Evolutionary conservation across 495 filamentous ascomycete species (phyloP), one percentile per base, ranked within the genome.

Genomic region (Echria macrotheca): DNA sequence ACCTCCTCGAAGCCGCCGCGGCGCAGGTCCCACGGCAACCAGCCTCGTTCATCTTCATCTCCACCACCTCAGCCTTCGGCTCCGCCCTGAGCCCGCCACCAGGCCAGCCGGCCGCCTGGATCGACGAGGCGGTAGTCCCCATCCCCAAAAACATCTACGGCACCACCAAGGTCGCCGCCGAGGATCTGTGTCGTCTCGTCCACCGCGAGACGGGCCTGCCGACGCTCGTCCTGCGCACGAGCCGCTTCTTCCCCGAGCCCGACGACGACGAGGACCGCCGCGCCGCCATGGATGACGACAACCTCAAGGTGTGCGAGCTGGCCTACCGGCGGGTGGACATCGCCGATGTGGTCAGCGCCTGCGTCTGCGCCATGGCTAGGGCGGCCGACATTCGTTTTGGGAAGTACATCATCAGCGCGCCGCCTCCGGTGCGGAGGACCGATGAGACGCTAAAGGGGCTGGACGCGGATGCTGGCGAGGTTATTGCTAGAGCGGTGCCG

Each of bases 71-170:
- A 0, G n/a, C 60, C n/a, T 66, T 66, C 22, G 63, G 63, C 26
- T 14, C 36, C 11, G 50, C 57, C 25, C 51, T 65, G 5, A 35
- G 23, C n/a, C 53, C 61, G 1, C 2, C 26, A 0, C 22, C 24
- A 0, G 57, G 57, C 23, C 4, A 24, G 2, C 60, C 57, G 5
- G 55, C 63, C 10, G 47, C 26, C 10, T 61, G 58, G 57, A 66
- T 66, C 41, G 44, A 55, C 41, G 63, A 66, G 37, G n/a, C 33
- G 1, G 54, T 59, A 6, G 32, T 19, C 1, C 52, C 50, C 22
- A 18, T 15, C 2, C 57, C 60, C 2, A 66, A 66, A 17, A 66
- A 66, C 39, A 59, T 66, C 32, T 66, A 66, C 47, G 63, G 63
- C 42, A 40, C 48, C 8, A 63, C 60, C 25, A 66, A 66, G 41